Percentiles rank a stretch among this genome's conserved stretches.
These are phyloP conservation scores for Lecanicillium sp. DNA, from an alignment of 2,329 filamentous ascomycete genomes.

Conservation along the genomic window DNA sequence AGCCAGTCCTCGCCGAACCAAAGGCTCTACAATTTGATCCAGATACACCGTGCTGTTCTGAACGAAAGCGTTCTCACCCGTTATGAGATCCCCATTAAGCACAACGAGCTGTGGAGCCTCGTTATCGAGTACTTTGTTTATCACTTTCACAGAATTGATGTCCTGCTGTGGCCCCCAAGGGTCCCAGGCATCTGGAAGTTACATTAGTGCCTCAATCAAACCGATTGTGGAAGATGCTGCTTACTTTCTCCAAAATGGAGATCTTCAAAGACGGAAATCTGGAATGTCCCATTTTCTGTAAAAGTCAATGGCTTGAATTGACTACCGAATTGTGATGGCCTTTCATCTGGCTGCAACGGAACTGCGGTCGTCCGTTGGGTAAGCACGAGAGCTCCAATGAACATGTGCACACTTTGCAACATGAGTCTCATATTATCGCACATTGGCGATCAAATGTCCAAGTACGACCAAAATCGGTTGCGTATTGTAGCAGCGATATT, in stretches of 20 bases:
- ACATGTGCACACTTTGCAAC: too few species aligned
- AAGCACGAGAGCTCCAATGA: too few species aligned
- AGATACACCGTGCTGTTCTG: constrained; percentile 50
- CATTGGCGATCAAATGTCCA: too few species aligned
- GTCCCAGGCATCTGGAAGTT: constrained; percentile 17
- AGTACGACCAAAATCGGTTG: too few species aligned
- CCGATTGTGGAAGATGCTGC: too few species aligned
- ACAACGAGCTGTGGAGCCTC: constrained; percentile 7
- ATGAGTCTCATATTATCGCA: too few species aligned
- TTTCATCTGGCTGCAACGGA: too few species aligned
- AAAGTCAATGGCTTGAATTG: constrained; percentile 22
- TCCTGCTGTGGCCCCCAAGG: constrained; percentile 30
- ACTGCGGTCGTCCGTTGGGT: too few species aligned
- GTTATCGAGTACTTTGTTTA: constrained; percentile 24
- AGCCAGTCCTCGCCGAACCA: constrained; percentile 44
- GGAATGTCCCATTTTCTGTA: constrained; percentile 10
- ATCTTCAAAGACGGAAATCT: constrained; percentile 13
- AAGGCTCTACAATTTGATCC: constrained; percentile 49
- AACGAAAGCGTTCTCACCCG: constrained; percentile 53
- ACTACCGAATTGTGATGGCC: too few species aligned
- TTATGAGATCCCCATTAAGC: constrained; percentile 61
- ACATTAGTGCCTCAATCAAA: too few species aligned
- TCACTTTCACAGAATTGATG: constrained; percentile 24
- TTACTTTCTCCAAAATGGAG: constrained; percentile 14
- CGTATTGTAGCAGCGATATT: too few species aligned